Evolutionary conservation across 306 rosid species (phyloP).

Genomic region (Vicia villosa): DNA sequence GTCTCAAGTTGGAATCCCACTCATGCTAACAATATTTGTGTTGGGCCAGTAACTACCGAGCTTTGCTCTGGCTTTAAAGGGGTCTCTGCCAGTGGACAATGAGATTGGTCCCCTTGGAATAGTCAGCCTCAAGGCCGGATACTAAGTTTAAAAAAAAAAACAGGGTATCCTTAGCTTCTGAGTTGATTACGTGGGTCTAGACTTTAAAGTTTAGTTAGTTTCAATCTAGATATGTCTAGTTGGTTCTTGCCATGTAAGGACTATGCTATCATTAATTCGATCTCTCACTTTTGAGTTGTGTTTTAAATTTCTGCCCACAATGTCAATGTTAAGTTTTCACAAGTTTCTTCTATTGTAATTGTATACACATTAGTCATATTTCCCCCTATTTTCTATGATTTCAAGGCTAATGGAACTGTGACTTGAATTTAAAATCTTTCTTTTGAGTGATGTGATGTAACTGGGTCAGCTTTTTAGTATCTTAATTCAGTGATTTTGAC

Average conservation of each 20-base stretch:
- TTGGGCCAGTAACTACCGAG: too few species aligned
- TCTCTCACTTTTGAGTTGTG: neutral
- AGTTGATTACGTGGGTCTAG: neutral
- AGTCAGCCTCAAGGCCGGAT: too few species aligned
- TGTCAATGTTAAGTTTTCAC: neutral
- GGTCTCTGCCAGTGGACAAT: too few species aligned
- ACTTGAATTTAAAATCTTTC: neutral
- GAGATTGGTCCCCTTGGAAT: too few species aligned
- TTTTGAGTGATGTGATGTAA: neutral
- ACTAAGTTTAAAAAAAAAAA: too few species aligned
- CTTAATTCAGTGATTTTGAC: neutral
- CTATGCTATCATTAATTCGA: neutral
- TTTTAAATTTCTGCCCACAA: conserved; percentile 4
- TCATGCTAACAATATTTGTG: too few species aligned
- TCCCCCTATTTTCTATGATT: neutral
- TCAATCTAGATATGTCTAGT: neutral
- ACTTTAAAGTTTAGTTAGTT: neutral
- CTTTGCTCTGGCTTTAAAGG: too few species aligned
- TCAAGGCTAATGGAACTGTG: neutral
- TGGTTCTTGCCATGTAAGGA: conserved; percentile 3
- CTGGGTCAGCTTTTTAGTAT: neutral
- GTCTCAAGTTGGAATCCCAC: too few species aligned
- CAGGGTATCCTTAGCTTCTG: neutral
- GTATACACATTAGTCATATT: neutral
- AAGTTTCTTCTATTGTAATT: neutral